A percentile compares a stretch with the other conserved stretches of the same genome.
These are phyloP conservation scores for Cercospora brassicicola DNA, from an alignment of 2,329 filamentous ascomycete genomes.

Conservation along the genomic window DNA sequence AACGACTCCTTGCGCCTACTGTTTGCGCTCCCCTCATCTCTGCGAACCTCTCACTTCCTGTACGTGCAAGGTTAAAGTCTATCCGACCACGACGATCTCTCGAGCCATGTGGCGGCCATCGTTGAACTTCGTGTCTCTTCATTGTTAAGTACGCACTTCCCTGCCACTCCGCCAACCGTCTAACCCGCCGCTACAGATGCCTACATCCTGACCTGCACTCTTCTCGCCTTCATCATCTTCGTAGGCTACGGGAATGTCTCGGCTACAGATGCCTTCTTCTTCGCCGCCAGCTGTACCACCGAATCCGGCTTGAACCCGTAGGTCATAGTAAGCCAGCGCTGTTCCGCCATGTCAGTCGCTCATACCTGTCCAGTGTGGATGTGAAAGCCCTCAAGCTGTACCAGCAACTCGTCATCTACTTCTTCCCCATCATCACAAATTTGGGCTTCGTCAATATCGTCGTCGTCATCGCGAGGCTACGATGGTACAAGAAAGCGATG, in stretches of 20 bases:
- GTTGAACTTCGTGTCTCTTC: slow-evolving; percentile 10
- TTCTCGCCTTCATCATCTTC: slow-evolving; percentile 43
- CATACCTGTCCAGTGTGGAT: slow-evolving; percentile 45
- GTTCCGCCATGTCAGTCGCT: background rate
- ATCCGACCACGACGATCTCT: background rate
- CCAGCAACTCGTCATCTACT: slow-evolving; percentile 55
- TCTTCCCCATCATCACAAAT: slow-evolving; percentile 53
- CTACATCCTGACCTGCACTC: slow-evolving; percentile 43
- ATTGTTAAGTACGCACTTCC: slow-evolving; percentile 11
- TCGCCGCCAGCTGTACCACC: slow-evolving; percentile 52
- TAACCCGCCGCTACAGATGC: slow-evolving; percentile 38
- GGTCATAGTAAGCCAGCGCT: slow-evolving; percentile 20
- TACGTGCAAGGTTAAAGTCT: background rate
- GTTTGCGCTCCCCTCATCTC: background rate
- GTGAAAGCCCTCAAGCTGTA: slow-evolving; percentile 52
- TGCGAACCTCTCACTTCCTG: background rate
- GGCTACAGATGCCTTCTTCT: slow-evolving; percentile 53
- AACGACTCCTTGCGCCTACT: background rate
- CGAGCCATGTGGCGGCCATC: slow-evolving; percentile 3
- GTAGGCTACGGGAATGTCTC: slow-evolving; percentile 45
- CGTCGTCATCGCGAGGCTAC: slow-evolving; percentile 51
- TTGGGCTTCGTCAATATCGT: slow-evolving; percentile 53
- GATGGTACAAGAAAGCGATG: slow-evolving; percentile 53
- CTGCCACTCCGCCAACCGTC: background rate
- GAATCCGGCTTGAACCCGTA: slow-evolving; percentile 56